Evolutionary conservation across 75 land plant genomes (phyloP).

Genomic region (Pinus taeda): DNA sequence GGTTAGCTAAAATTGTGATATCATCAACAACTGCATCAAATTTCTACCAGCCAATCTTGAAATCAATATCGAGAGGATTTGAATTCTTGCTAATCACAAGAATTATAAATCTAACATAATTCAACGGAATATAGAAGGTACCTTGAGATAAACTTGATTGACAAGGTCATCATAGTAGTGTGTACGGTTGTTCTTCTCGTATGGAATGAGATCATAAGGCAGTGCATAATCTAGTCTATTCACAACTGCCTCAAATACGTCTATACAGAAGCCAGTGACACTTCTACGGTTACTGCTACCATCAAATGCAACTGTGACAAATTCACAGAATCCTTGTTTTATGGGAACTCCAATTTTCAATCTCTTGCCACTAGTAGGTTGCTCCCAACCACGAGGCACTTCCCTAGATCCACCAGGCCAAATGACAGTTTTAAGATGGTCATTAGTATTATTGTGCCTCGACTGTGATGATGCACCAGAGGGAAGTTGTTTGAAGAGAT

Average conservation of each 20-base stretch:
- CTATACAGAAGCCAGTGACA: slow-evolving; percentile 27
- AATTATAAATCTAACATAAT: too few relatives aligned
- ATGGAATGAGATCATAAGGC: slow-evolving; percentile 16
- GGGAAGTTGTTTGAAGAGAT: too few relatives aligned
- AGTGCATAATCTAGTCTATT: slow-evolving; percentile 22
- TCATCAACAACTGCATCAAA: slow-evolving; percentile 84
- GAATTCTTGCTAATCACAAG: too few relatives aligned
- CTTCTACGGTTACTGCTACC: not conserved
- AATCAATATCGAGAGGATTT: not conserved
- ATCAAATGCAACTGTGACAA: slow-evolving; percentile 15
- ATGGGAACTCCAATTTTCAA: slow-evolving; percentile 30
- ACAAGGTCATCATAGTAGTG: slow-evolving; percentile 13
- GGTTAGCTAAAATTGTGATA: slow-evolving; percentile 51
- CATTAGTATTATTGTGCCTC: not conserved
- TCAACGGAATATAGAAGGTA: not conserved
- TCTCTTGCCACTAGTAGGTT: slow-evolving; percentile 22
- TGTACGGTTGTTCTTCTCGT: not conserved
- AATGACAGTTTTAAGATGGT: not conserved
- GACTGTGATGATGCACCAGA: not conserved
- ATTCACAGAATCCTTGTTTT: slow-evolving; percentile 30
- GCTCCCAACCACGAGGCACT: slow-evolving; percentile 32
- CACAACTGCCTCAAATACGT: slow-evolving; percentile 31
- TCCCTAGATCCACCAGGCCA: slow-evolving; percentile 31
- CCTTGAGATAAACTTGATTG: slow-evolving; percentile 12
- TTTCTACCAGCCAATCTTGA: slow-evolving; percentile 25